These are phyloP conservation scores for Lentithecium fluviatile DNA, from an alignment of 495 filamentous ascomycete genomes.

Conservation along the genomic window DNA sequence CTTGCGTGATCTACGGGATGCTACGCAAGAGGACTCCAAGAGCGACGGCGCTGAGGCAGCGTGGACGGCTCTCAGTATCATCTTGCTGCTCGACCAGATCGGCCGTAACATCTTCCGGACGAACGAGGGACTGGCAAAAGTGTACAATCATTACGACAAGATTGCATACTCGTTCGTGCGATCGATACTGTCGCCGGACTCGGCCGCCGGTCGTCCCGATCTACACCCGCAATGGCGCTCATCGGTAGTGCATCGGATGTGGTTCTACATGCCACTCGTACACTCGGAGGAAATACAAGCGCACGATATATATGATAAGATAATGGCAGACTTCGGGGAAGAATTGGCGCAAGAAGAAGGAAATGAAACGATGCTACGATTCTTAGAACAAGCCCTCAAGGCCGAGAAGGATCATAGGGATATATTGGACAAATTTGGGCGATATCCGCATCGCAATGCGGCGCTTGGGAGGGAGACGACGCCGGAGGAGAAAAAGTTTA, in stretches of 20 bases:
- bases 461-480: conserved; percentile 40
- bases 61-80: conserved; percentile 42
- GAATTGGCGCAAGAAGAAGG: conserved; percentile 30
- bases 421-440: conserved; percentile 42
- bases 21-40: conserved; percentile 19
- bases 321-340: conserved; percentile 28
- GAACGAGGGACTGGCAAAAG: conserved; percentile 32
- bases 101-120: conserved; percentile 50
- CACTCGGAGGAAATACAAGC: conserved; percentile 47
- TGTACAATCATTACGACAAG: conserved; percentile 51
- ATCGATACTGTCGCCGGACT: conserved; percentile 6
- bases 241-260: conserved; percentile 34
- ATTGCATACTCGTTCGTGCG: conserved; percentile 37
- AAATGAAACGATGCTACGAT: conserved; percentile 10
- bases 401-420: conserved; percentile 38
- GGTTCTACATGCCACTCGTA: conserved; percentile 49
- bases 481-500: conserved; percentile 39
- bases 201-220: conserved; percentile 20
- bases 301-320: conserved; percentile 34
- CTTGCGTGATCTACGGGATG: conserved; percentile 33
- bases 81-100: conserved; percentile 52
- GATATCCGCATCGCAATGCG: conserved; percentile 47
- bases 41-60: conserved; percentile 14
- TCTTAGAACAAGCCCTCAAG: conserved; percentile 1
- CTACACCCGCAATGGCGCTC: conserved; percentile 25